phyloP scores from a whole-genome alignment of 2,329 filamentous ascomycete genomes.

The Pseudogymnoascus pannorum region DNA sequence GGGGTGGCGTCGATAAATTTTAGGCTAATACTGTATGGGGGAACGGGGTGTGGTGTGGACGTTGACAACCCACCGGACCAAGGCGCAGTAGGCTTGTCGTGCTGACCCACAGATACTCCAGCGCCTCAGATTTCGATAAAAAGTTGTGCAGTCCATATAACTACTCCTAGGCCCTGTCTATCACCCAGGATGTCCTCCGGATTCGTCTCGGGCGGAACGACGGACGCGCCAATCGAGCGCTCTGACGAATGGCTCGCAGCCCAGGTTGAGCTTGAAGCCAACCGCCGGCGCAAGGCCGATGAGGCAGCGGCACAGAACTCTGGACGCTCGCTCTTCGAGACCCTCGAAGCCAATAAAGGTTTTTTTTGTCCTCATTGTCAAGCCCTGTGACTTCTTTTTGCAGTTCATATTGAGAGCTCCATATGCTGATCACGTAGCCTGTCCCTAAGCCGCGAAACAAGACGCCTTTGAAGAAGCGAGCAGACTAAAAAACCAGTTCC shows the following conservation, averaged over 20 bases:
- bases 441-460: constrained; percentile 61
- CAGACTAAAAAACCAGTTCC: constrained; percentile 68
- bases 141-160: not conserved
- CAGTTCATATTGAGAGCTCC: constrained; percentile 9
- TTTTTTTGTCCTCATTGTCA: not conserved
- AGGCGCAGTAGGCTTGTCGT: too few relatives aligned
- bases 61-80: not conserved
- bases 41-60: too few relatives aligned
- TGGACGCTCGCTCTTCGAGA: constrained; percentile 60
- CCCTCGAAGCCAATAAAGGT: constrained; percentile 79
- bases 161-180: not conserved
- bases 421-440: constrained; percentile 11
- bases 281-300: constrained; percentile 21
- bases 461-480: constrained; percentile 72
- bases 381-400: not conserved
- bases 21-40: too few relatives aligned
- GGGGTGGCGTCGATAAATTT: not conserved
- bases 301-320: constrained; percentile 35
- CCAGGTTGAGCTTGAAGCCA: constrained; percentile 33
- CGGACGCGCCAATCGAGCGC: constrained; percentile 36
- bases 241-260: constrained; percentile 29
- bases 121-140: not conserved
- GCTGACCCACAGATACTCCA: constrained; percentile 7
- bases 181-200: constrained; percentile 35
- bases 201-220: constrained; percentile 44